Percentiles rank a stretch among this genome's conserved stretches.
Evolutionary conservation across 768 basidiomycete genomes (phyloP).

Genomic region (Postia placenta): DNA sequence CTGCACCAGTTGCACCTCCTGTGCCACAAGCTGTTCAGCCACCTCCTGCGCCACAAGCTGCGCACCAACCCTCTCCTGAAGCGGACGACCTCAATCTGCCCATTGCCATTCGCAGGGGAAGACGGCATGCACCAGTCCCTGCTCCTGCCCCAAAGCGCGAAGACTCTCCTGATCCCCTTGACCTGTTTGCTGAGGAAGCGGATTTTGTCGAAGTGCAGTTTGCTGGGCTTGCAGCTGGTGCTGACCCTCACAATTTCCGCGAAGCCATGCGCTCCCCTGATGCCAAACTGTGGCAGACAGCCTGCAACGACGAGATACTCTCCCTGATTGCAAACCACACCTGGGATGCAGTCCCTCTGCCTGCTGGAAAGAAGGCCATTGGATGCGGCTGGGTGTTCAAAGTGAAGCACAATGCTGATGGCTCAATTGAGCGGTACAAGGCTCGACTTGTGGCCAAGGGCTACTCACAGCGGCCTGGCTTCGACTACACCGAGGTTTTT

Average conservation of each 20-base stretch:
- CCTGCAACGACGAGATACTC: background rate
- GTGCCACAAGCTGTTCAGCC: too few relatives aligned
- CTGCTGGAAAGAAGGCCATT: conserved; percentile 8
- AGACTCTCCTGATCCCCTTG: background rate
- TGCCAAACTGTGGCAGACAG: background rate
- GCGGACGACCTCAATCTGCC: background rate
- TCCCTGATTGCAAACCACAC: background rate
- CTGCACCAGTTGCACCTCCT: background rate
- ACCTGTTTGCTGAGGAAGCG: background rate
- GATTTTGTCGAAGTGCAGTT: background rate
- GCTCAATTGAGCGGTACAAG: conserved; percentile 20
- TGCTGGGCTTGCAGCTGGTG: background rate
- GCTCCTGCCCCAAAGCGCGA: background rate
- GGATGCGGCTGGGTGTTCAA: conserved; percentile 24
- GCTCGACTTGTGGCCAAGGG: conserved; percentile 37
- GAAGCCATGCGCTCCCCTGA: background rate
- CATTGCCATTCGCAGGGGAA: background rate
- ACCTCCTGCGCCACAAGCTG: too few relatives aligned
- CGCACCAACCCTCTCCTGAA: background rate
- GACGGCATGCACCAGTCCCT: background rate
- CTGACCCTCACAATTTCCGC: background rate
- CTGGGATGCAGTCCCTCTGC: background rate
- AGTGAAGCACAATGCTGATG: conserved; percentile 18
- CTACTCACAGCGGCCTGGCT: conserved; percentile 25
- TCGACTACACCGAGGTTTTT: conserved; percentile 20